Percentiles rank a stretch among this genome's conserved stretches.
Conservation (phyloP, 1,284 basidiomycete species). For the Cryptococcus depauperatus region DNA sequence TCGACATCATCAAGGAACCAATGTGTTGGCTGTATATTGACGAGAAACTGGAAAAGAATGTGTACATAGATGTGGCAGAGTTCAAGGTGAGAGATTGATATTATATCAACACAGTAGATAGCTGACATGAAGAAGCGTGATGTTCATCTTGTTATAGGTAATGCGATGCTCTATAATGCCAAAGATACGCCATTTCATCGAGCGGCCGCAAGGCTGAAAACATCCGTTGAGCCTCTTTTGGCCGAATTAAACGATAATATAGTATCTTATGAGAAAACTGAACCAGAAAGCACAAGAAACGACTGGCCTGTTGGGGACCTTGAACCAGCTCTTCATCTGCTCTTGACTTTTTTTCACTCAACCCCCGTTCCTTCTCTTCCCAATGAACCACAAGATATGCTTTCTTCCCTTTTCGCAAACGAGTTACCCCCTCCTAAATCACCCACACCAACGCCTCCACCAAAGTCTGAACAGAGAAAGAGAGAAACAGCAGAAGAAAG, state of each 20-base stretch:
- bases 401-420: slow-evolving; percentile 61
- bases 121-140: slow-evolving; percentile 56
- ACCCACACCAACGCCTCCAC: slow-evolving; percentile 48
- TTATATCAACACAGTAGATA: neutral
- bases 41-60: slow-evolving; percentile 63
- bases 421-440: slow-evolving; percentile 59
- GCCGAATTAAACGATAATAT: slow-evolving; percentile 51
- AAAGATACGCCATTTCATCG: slow-evolving; percentile 64
- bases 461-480: slow-evolving; percentile 35
- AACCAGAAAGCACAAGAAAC: neutral
- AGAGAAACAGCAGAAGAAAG: slow-evolving; percentile 20
- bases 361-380: neutral
- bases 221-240: slow-evolving; percentile 54
- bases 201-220: slow-evolving; percentile 62
- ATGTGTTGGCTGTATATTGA: slow-evolving; percentile 86
- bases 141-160: slow-evolving; percentile 69
- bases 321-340: slow-evolving; percentile 54
- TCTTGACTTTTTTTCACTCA: slow-evolving; percentile 19
- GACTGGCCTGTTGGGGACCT: slow-evolving; percentile 53
- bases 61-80: slow-evolving; percentile 64
- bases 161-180: slow-evolving; percentile 82
- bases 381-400: slow-evolving; percentile 49
- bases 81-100: slow-evolving; percentile 57
- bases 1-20: slow-evolving; percentile 72
- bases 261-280: slow-evolving; percentile 1